These are phyloP conservation scores for Termitomyces sp. DNA, from an alignment of 768 basidiomycete genomes.

Conservation along the genomic window DNA sequence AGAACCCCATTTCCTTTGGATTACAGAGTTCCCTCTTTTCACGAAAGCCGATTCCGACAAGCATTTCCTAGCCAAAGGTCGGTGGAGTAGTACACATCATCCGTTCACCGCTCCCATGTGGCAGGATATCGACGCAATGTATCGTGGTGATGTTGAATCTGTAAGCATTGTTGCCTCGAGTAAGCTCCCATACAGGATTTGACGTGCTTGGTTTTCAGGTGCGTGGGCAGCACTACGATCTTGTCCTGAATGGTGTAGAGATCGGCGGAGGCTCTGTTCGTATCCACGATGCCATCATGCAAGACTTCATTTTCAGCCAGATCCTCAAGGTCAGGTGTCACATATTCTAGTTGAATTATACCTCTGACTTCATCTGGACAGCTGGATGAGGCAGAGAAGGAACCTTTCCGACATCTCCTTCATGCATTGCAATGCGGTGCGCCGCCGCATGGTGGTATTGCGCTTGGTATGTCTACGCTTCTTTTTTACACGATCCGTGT, in stretches of 20 bases:
- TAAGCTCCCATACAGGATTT: not conserved
- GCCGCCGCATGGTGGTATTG: constrained; percentile 94
- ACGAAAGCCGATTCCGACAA: constrained; percentile 84
- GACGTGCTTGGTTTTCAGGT: constrained; percentile 40
- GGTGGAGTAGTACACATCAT: constrained; percentile 93
- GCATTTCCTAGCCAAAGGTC: constrained; percentile 74
- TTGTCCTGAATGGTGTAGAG: constrained; percentile 90
- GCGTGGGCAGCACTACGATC: constrained; percentile 94
- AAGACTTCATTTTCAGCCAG: constrained; percentile 73
- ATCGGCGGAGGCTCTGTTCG: constrained; percentile 93
- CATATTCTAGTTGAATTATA: not conserved
- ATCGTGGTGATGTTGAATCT: constrained; percentile 58
- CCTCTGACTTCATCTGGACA: constrained; percentile 24
- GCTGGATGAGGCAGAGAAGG: constrained; percentile 69
- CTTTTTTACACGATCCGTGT: constrained; percentile 12
- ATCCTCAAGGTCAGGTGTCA: constrained; percentile 63
- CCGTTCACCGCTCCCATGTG: constrained; percentile 96
- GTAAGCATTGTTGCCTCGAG: constrained; percentile 26
- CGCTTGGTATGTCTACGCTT: constrained; percentile 58
- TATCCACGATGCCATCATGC: constrained; percentile 84
- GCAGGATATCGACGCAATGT: constrained; percentile 79
- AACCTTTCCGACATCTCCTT: constrained; percentile 78
- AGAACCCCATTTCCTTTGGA: constrained; percentile 85
- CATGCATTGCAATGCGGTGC: constrained; percentile 88
- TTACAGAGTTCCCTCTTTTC: constrained; percentile 94